Conservation (phyloP, 345 rosid genomes). For the Zanthoxylum bungeanum region DNA sequence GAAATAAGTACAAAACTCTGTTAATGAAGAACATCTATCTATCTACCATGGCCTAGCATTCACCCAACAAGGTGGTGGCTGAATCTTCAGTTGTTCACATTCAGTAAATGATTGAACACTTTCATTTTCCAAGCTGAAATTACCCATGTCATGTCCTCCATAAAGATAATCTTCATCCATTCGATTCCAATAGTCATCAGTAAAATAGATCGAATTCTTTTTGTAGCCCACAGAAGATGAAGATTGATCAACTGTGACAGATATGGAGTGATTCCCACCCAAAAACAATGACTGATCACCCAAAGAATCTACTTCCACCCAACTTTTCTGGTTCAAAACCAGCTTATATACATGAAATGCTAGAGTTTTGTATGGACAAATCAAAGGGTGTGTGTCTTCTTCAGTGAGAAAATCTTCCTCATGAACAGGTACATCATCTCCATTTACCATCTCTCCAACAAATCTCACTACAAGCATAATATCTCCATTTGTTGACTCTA, state of each 20-base stretch:
- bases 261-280: constrained; percentile 17
- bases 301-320: constrained; percentile 5
- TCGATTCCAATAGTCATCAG: constrained; percentile 12
- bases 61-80: constrained; percentile 14
- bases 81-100: not conserved
- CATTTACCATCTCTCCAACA: constrained; percentile 18
- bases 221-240: not conserved
- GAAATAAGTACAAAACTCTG: too few species aligned
- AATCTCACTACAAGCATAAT: constrained; percentile 15
- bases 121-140: constrained; percentile 3
- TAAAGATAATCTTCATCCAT: constrained; percentile 13
- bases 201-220: constrained; percentile 16
- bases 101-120: not conserved
- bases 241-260: not conserved
- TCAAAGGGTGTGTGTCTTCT: constrained; percentile 14
- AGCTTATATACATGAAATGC: constrained; percentile 12
- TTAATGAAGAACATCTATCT: too few species aligned
- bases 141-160: constrained; percentile 14
- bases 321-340: constrained; percentile 2
- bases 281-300: constrained; percentile 3
- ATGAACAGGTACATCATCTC: not conserved
- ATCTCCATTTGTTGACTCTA: constrained; percentile 11
- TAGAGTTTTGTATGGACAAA: constrained; percentile 13
- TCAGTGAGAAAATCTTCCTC: constrained; percentile 14
- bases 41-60: not conserved